A percentile compares a stretch with the other conserved stretches of the same genome.
Conservation (phyloP, 1,284 basidiomycete genomes). For the Naganishia sp. region DNA sequence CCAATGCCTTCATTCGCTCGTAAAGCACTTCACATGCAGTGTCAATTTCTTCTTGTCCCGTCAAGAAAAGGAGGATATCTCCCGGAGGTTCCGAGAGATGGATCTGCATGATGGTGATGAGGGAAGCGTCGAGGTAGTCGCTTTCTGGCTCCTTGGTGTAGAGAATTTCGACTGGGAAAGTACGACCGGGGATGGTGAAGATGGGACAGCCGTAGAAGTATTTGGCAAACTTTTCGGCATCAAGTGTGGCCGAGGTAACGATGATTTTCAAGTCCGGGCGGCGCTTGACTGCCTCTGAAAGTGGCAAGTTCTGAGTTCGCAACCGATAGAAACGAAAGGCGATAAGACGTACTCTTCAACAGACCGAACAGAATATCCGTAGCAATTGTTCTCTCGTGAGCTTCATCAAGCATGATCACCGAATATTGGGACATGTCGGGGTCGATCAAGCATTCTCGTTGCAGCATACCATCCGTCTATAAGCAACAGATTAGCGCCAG, state of each 20-base stretch:
- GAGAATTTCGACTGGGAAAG: conserved; percentile 95
- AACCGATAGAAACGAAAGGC: conserved; percentile 1
- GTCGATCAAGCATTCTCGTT: conserved; percentile 94
- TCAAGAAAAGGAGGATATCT: conserved; percentile 94
- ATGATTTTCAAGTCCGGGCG: conserved; percentile 95
- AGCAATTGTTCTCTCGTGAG: conserved; percentile 95
- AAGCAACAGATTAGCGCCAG: conserved; percentile 2
- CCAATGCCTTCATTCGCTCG: conserved; percentile 97
- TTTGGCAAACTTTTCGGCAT: conserved; percentile 97
- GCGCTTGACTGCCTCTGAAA: conserved; percentile 85
- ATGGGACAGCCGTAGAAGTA: conserved; percentile 99
- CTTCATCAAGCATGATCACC: conserved; percentile 97
- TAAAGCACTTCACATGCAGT: conserved; percentile 95
- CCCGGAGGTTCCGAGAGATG: conserved; percentile 97
- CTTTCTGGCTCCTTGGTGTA: conserved; percentile 98
- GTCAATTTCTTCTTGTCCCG: conserved; percentile 98
- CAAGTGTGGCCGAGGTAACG: conserved; percentile 97
- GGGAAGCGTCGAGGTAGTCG: conserved; percentile 97
- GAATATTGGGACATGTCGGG: conserved; percentile 90
- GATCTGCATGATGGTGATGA: conserved; percentile 99
- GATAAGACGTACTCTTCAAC: conserved; percentile 74
- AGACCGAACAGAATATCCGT: conserved; percentile 98
- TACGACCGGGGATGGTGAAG: conserved; percentile 98
- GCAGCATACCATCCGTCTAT: conserved; percentile 93
- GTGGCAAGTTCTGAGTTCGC: background rate